Evolutionary conservation across 495 filamentous ascomycete species (phyloP), one percentile per base, ranked within the genome.

Genomic region (Aspergillus hancockii): DNA sequence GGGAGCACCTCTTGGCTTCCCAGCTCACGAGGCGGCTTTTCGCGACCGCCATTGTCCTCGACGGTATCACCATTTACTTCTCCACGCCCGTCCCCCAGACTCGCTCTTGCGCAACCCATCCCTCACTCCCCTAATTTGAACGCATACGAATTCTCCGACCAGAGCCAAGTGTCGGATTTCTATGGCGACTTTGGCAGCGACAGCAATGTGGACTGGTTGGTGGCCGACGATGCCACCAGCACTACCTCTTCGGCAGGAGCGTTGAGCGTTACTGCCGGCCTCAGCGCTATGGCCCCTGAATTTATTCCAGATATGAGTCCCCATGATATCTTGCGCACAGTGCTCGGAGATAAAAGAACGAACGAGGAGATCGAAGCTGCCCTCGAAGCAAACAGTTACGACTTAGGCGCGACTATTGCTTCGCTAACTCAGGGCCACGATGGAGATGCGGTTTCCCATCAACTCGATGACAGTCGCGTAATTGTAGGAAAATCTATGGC

Each of bases 261-360:
- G 3, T 78, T 80, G 41, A 83, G 82, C 46, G 61, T 75, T 10
- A 84, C 83, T 55, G 89, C 84, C 22, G 79, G 88, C 30, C 87
- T 91, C 60, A 90, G 88, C 55, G 88, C 87, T 19, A 89, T 88
- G 8, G 88, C 92, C 16, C 86, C 93, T 56, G 95, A 91, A 66
- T 84, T 90, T 59, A 85, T 90, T 28, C 84, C 87, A 34, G 92
- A 98, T 66, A 99, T 99, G 95, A 94, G 90, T 52, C 93, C 95
- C 3, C 95, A 96, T 77, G 95, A 99, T 72, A 99, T 99, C 81
- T 79, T 99, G 45, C 89, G 95, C 51, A 96, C 93, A 12, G 94
- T 99, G 31, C 80, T 99, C 34, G 92, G 93, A 12, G 92, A 93
- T 66, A 87, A 89, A 58, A 88, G 88, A 63, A 85, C 90, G 16